Conservation (phyloP, 2,329 filamentous ascomycete genomes). For the Hypoxylon sp. region DNA sequence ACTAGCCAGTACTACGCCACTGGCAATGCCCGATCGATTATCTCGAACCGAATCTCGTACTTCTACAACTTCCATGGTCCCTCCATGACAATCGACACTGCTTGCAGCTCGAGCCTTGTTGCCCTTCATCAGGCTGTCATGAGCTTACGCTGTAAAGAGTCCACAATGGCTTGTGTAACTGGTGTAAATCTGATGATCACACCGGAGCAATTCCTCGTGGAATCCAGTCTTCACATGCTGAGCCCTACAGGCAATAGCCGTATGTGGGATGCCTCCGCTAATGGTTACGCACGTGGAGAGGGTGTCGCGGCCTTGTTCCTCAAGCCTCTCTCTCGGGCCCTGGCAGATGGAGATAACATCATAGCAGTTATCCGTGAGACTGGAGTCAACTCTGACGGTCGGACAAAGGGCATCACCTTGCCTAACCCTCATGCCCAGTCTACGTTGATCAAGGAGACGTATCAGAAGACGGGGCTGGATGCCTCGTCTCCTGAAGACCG, state of each 20-base stretch:
- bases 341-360: conserved; percentile 59
- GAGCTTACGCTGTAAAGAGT: conserved; percentile 52
- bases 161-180: conserved; percentile 53
- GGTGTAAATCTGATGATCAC: conserved; percentile 55
- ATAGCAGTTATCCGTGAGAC: conserved; percentile 58
- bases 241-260: conserved; percentile 55
- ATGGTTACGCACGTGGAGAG: conserved; percentile 68
- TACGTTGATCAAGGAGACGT: conserved; percentile 54
- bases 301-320: conserved; percentile 60
- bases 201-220: conserved; percentile 54
- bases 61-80: conserved; percentile 52
- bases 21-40: conserved; percentile 47
- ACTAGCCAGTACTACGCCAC: conserved; percentile 46
- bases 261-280: conserved; percentile 59
- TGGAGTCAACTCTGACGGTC: conserved; percentile 60
- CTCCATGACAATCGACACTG: conserved; percentile 52
- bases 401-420: conserved; percentile 62
- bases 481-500: conserved; percentile 44
- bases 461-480: conserved; percentile 54
- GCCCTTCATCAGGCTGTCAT: conserved; percentile 52
- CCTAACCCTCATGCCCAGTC: conserved; percentile 58
- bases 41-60: conserved; percentile 52
- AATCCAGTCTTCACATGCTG: conserved; percentile 55
- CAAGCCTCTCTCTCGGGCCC: conserved; percentile 59
- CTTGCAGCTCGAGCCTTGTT: conserved; percentile 52